phyloP scores from a whole-genome alignment of 1,139 yeast species.

The Nakaseomyces bracarensis region DNA sequence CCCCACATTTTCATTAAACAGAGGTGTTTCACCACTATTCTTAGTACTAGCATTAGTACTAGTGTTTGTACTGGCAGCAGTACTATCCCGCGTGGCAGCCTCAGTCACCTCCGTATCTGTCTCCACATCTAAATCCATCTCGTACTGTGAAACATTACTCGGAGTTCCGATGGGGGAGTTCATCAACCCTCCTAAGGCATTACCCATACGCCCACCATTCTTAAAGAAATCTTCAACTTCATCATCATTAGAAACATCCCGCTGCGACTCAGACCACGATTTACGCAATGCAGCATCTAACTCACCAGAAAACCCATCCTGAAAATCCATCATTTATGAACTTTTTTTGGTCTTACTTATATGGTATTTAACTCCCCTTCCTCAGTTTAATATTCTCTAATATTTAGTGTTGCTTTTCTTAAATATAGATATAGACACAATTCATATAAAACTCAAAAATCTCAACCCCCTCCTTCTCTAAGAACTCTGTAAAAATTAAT shows the following conservation, averaged over 20 bases:
- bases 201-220: conserved; percentile 3
- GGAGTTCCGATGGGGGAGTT: conserved; percentile 16
- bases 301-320: conserved; percentile 13
- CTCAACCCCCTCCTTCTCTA: too few relatives aligned
- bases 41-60: not conserved
- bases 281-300: conserved; percentile 29
- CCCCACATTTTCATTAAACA: conserved; percentile 5
- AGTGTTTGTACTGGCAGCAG: not conserved
- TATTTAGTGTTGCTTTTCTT: too few relatives aligned
- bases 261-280: conserved; percentile 30
- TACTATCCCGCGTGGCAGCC: not conserved
- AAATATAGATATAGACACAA: too few relatives aligned
- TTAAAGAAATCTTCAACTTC: conserved; percentile 2
- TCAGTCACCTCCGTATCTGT: not conserved
- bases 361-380: too few relatives aligned
- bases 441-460: too few relatives aligned
- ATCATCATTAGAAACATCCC: conserved; percentile 1
- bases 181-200: conserved; percentile 2
- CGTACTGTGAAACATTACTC: conserved; percentile 4
- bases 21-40: not conserved
- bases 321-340: conserved; percentile 6
- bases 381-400: too few relatives aligned
- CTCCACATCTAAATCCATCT: conserved; percentile 4
- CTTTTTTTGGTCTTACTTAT: too few relatives aligned
- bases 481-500: too few relatives aligned